Base-by-base conservation (phyloP, 2,329 filamentous ascomycete species). In the Ceratocystis destructans region DNA sequence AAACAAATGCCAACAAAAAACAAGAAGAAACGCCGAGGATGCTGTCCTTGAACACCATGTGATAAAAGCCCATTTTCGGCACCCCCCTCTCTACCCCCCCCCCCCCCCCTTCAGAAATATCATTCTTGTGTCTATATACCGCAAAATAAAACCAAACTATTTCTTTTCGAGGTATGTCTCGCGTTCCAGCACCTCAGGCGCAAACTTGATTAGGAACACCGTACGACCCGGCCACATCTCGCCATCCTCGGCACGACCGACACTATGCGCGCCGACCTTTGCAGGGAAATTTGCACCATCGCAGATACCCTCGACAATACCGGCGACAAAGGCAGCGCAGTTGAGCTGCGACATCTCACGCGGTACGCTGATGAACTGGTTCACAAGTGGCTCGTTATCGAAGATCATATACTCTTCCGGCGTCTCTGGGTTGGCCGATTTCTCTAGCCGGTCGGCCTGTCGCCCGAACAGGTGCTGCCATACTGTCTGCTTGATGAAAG, bases 391-490 rank as follows among this genome's bases (percentile, higher is more conserved):
- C 75, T 97, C 94, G 77, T 99, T 97, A 78, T 99, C 94, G 72
- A 92, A 90, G 72, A 99, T 94, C 93, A 99, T 97, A 80, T 97
- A 99, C 79, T 97, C 93, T 71, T 94, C 90, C 7, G 90, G 87
- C 64, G 91, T 93, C 64, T 87, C 84, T 7, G 89, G 87, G 72
- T 89, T 87, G 65, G 86, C 86, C 68, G 86, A 90, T 77, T 94
- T 92, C 78, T 99, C 94, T 67, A 99, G 85, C 20, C 90, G 88
- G 77, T 97, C 93, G 33, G 94, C 94, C 66, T 92, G 87, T 1
- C 93, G 88, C 46, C 85, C 86, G 76, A 99, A 99, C 62, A 99
- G 87, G 76, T 96, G 89, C 70, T 88, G 86, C 89, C 93, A 99
- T 66, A 96, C 82, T 66, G 87, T 88, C 69, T 91, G 90, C 75